Evolutionary conservation across 305 asterid genomes (phyloP).

Genomic region (Solanum aculeatissimum): DNA sequence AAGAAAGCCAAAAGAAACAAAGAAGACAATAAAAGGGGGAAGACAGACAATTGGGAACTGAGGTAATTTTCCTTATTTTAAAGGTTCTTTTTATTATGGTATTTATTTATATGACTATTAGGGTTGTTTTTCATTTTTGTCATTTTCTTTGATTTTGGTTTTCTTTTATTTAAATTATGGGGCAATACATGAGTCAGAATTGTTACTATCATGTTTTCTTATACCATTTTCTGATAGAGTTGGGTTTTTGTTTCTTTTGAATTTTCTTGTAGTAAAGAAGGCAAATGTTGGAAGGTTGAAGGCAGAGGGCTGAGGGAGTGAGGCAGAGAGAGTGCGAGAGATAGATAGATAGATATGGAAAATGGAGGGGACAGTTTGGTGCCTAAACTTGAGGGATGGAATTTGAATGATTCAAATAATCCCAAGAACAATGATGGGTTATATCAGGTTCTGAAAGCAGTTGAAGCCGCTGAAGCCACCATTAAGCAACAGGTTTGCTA

Average conservation of each 20-base stretch:
- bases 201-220: not conserved
- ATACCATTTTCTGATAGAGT: not conserved
- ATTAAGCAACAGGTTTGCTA: conserved; percentile 77
- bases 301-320: not conserved
- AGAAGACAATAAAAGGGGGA: not conserved
- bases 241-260: not conserved
- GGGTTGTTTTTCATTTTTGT: not conserved
- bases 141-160: not conserved
- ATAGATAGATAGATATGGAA: conserved; percentile 34
- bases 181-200: not conserved
- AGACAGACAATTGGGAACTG: not conserved
- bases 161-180: not conserved
- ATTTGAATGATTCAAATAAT: conserved; percentile 37
- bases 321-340: not conserved
- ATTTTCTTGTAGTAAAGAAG: not conserved
- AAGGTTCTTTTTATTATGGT: not conserved
- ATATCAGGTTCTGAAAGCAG: conserved; percentile 94
- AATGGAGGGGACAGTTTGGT: conserved; percentile 51
- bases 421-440: conserved; percentile 47
- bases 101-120: not conserved
- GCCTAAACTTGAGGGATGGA: conserved; percentile 41
- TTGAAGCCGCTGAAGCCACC: conserved; percentile 92
- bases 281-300: not conserved
- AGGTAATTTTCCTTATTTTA: not conserved
- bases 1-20: not conserved